Evolutionary conservation across 495 filamentous ascomycete genomes (phyloP).

Genomic region (Xylaria sp.): DNA sequence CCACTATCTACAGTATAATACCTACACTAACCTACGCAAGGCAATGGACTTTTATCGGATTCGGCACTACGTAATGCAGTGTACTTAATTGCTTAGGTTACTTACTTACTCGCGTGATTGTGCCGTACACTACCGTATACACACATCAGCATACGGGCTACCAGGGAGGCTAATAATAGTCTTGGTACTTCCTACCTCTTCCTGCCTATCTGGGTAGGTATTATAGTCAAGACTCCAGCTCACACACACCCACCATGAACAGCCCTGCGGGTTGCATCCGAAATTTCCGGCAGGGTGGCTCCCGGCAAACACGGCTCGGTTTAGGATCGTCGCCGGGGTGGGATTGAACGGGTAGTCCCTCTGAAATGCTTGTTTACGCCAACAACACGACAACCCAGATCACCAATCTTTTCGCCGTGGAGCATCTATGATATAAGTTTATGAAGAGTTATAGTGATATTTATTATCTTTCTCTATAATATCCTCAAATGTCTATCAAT

Average conservation of each 20-base stretch:
- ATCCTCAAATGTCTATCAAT: neutral
- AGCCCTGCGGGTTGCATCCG: slow-evolving; percentile 14
- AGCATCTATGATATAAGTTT: too few species aligned
- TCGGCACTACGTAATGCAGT: neutral
- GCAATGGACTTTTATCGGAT: too few species aligned
- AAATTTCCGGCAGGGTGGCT: slow-evolving; percentile 17
- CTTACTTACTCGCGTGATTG: neutral
- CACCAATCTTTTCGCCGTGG: neutral
- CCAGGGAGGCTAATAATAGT: neutral
- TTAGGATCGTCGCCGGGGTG: slow-evolving; percentile 9
- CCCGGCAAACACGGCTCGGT: slow-evolving; percentile 4
- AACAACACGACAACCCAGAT: neutral
- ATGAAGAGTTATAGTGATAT: neutral
- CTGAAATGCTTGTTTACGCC: neutral
- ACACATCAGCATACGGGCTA: neutral
- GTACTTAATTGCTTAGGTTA: neutral
- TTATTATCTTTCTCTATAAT: neutral
- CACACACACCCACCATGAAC: neutral
- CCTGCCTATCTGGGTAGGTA: neutral
- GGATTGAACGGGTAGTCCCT: neutral
- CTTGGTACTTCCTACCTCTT: neutral
- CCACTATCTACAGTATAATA: too few species aligned
- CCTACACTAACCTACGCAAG: too few species aligned
- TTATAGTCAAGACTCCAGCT: neutral
- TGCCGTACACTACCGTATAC: neutral